Conservation (phyloP, 345 rosid species). For the Euclidium syriacum region DNA sequence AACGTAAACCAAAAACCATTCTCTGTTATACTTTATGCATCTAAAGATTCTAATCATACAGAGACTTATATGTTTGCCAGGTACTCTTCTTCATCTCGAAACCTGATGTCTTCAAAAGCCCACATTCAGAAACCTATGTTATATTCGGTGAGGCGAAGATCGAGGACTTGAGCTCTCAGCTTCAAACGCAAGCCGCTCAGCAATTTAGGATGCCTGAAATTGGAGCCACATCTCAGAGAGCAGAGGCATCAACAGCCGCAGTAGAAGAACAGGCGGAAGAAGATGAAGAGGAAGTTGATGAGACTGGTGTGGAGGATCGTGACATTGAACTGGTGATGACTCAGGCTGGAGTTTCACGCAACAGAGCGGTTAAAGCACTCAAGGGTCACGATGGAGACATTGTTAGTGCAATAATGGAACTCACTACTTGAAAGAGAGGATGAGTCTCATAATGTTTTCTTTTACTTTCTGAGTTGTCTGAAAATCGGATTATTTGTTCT, state of each 20-base stretch:
- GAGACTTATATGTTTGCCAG: conserved; percentile 29
- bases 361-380: conserved; percentile 80
- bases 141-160: conserved; percentile 92
- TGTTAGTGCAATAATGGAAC: conserved; percentile 92
- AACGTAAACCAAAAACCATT: conserved; percentile 33
- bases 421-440: conserved; percentile 42
- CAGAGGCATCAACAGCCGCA: conserved; percentile 40
- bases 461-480: not conserved
- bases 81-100: conserved; percentile 76
- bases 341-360: conserved; percentile 66
- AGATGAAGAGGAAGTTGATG: conserved; percentile 78
- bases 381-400: conserved; percentile 72
- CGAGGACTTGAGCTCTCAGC: conserved; percentile 89
- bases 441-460: not conserved
- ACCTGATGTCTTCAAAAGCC: conserved; percentile 87
- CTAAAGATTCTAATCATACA: not conserved
- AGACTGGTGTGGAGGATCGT: conserved; percentile 64
- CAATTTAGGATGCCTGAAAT: conserved; percentile 80
- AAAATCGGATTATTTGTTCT: not conserved
- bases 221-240: conserved; percentile 51
- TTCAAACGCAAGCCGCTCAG: conserved; percentile 87
- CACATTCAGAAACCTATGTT: conserved; percentile 77
- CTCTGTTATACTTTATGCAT: not conserved
- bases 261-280: conserved; percentile 49
- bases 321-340: conserved; percentile 88